Conservation (phyloP, 208 protist genomes). For the Acanthamoeba healyi region DNA sequence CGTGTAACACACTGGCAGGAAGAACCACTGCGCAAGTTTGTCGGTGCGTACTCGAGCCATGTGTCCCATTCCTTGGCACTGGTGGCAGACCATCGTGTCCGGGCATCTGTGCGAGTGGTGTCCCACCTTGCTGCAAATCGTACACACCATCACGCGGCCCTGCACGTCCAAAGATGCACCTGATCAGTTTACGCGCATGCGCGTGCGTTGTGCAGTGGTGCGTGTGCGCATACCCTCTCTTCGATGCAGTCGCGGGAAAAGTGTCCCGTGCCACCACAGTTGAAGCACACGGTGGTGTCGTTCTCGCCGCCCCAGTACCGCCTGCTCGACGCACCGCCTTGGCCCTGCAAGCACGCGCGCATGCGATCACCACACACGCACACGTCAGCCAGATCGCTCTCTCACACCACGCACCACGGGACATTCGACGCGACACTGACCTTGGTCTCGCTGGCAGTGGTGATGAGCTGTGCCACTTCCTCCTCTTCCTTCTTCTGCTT, state of each 20-base stretch:
- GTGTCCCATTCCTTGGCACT: not conserved
- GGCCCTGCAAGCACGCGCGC: not conserved
- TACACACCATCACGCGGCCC: not conserved
- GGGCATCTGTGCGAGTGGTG: not conserved
- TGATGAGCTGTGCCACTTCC: not conserved
- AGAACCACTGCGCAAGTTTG: not conserved
- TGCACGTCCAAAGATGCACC: not conserved
- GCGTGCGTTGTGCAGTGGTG: not conserved
- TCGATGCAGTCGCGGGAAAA: conserved; percentile 36
- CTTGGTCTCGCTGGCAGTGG: not conserved
- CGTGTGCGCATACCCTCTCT: not conserved
- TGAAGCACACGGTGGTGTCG: conserved; percentile 2
- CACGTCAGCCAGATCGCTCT: not conserved
- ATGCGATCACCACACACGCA: no score
- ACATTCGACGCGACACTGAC: not conserved
- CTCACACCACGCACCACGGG: no score
- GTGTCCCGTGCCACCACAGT: conserved; percentile 30
- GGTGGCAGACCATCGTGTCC: not conserved
- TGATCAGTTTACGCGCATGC: not conserved
- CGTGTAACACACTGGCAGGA: not conserved
- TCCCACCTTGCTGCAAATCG: not conserved
- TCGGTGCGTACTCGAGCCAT: not conserved
- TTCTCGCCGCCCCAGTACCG: not conserved
- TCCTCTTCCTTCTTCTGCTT: not conserved
- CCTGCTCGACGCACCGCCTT: not conserved